These are phyloP conservation scores for Argentina anserina DNA, from an alignment of 306 rosid species.

Conservation along the genomic window DNA sequence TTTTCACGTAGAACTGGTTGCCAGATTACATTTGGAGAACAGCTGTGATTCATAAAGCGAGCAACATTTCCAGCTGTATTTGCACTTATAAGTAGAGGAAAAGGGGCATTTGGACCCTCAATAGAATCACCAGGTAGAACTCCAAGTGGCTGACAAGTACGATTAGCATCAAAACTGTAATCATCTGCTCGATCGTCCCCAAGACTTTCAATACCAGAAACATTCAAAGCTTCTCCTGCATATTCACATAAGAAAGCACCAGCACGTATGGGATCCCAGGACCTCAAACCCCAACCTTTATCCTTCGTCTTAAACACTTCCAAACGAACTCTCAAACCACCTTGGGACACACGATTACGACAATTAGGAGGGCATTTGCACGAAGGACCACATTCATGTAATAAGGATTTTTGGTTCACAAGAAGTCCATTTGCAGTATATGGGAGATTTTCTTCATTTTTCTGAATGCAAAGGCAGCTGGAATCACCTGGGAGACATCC, in stretches of 20 bases:
- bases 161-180: constrained; percentile 73
- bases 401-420: constrained; percentile 54
- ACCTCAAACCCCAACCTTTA: constrained; percentile 93
- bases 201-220: constrained; percentile 53
- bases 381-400: constrained; percentile 76
- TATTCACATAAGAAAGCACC: constrained; percentile 82
- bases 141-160: constrained; percentile 60
- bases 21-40: constrained; percentile 83
- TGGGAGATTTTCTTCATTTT: constrained; percentile 64
- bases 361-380: constrained; percentile 82
- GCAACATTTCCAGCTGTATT: constrained; percentile 80
- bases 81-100: constrained; percentile 64
- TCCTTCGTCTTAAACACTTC: constrained; percentile 77
- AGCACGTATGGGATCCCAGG: constrained; percentile 90
- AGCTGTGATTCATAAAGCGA: constrained; percentile 95
- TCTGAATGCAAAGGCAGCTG: constrained; percentile 69
- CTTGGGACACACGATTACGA: constrained; percentile 67
- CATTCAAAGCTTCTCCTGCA: constrained; percentile 80
- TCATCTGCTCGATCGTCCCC: constrained; percentile 65
- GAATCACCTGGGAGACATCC: constrained; percentile 61
- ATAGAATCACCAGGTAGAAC: constrained; percentile 54
- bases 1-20: constrained; percentile 67
- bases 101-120: constrained; percentile 59
- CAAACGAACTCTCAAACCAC: constrained; percentile 63
- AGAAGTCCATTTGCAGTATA: constrained; percentile 55